Evolutionary conservation across 2,329 filamentous ascomycete genomes (phyloP).

Genomic region (Penicillium hesseltinei): DNA sequence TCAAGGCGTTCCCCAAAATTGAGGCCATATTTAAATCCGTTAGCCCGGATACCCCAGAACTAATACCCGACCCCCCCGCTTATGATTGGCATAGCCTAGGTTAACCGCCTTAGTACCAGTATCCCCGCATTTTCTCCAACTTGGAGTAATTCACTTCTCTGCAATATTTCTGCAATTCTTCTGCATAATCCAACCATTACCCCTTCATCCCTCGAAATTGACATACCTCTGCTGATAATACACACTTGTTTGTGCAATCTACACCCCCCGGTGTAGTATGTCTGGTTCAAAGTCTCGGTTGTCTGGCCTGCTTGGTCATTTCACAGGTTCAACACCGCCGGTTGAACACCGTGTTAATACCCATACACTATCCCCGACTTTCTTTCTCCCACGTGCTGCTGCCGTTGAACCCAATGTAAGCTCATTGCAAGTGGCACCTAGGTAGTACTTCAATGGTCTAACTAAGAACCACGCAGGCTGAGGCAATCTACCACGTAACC

Average conservation of each 20-base stretch:
- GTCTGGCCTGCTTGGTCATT: conserved; percentile 32
- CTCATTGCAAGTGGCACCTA: background rate
- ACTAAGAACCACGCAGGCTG: conserved; percentile 49
- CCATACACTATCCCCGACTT: conserved; percentile 75
- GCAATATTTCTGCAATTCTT: background rate
- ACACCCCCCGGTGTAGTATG: conserved; percentile 16
- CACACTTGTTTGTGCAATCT: background rate
- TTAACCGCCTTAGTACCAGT: conserved; percentile 7
- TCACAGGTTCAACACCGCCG: conserved; percentile 19
- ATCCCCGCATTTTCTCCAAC: conserved; percentile 23
- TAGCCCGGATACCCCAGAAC: background rate
- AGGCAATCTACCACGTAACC: conserved; percentile 83
- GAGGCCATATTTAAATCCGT: background rate
- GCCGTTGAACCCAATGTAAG: conserved; percentile 75
- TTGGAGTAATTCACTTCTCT: conserved; percentile 1
- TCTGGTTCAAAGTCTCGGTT: conserved; percentile 28
- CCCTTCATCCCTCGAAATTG: background rate
- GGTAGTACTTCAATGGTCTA: background rate
- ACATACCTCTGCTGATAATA: background rate
- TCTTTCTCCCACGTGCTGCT: conserved; percentile 81
- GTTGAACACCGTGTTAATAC: conserved; percentile 40
- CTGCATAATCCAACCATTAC: background rate
- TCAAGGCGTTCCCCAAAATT: background rate
- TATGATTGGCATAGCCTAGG: conserved; percentile 21
- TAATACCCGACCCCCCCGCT: conserved; percentile 13